These are phyloP conservation scores for Leptomonas pyrrhocoris DNA, from an alignment of 208 protist genomes.

Conservation along the genomic window DNA sequence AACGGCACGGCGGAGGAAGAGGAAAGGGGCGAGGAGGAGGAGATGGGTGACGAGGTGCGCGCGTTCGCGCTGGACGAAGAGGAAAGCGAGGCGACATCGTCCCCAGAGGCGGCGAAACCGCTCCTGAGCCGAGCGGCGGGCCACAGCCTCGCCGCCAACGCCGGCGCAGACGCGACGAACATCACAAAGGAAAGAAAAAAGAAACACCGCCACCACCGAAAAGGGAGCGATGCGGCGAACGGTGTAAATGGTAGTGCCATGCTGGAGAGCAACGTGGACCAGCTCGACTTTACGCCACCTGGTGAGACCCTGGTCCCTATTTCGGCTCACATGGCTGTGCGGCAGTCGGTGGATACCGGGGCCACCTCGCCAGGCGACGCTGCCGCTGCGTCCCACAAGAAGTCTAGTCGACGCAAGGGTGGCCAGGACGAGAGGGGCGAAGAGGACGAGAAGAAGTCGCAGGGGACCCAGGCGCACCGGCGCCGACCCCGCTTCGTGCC, in stretches of 20 bases:
- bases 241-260: slow-evolving; percentile 9
- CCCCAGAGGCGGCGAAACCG: neutral
- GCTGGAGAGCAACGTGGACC: slow-evolving; percentile 19
- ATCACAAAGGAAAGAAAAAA: slow-evolving; percentile 8
- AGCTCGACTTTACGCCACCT: slow-evolving; percentile 14
- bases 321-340: slow-evolving; percentile 8
- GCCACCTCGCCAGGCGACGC: neutral
- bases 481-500: slow-evolving; percentile 6
- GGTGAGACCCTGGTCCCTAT: slow-evolving; percentile 3
- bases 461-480: slow-evolving; percentile 9
- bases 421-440: slow-evolving; percentile 8
- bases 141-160: slow-evolving; percentile 4
- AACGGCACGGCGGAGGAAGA: neutral
- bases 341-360: slow-evolving; percentile 7
- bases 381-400: neutral
- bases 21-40: slow-evolving; percentile 2
- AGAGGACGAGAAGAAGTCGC: slow-evolving; percentile 8
- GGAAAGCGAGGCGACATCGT: neutral
- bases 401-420: neutral
- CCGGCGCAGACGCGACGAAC: neutral
- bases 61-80: neutral
- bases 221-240: neutral
- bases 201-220: slow-evolving; percentile 12
- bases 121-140: neutral
- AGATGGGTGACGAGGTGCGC: slow-evolving; percentile 10